Evolutionary conservation across 352 stramenopile species (phyloP).

Genomic region (Globisporangium spiculum): DNA sequence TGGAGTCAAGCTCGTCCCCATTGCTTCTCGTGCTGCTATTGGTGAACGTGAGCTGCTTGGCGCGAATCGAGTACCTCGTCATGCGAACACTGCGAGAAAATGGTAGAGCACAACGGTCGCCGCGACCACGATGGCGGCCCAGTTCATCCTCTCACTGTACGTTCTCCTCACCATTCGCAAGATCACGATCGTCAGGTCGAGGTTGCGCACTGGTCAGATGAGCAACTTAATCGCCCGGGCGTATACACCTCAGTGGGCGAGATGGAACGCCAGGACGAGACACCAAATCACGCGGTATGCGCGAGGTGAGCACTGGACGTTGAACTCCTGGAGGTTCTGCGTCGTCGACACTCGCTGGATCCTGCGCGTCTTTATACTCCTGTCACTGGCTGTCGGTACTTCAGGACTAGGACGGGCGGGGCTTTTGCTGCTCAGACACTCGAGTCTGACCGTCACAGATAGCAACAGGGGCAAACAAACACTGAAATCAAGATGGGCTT

Average conservation of each 20-base stretch:
- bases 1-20: not conserved
- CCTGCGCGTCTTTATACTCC: not conserved
- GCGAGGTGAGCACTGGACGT: not conserved
- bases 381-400: not conserved
- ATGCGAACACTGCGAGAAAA: not conserved
- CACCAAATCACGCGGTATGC: not conserved
- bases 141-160: not conserved
- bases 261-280: not conserved
- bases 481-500: no score
- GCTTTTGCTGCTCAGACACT: not conserved
- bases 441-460: not conserved
- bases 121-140: not conserved
- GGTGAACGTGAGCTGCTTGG: not conserved
- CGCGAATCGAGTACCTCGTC: not conserved
- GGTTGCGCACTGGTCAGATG: not conserved
- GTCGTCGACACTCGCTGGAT: not conserved
- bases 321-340: not conserved
- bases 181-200: not conserved
- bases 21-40: not conserved
- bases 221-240: not conserved
- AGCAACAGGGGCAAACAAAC: not conserved
- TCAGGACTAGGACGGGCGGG: not conserved
- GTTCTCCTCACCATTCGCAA: slow-evolving; percentile 1
- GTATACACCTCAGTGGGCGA: not conserved
- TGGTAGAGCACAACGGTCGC: not conserved